Conservation (phyloP, 352 stramenopile genomes). For the Thalassiosira hispida region DNA sequence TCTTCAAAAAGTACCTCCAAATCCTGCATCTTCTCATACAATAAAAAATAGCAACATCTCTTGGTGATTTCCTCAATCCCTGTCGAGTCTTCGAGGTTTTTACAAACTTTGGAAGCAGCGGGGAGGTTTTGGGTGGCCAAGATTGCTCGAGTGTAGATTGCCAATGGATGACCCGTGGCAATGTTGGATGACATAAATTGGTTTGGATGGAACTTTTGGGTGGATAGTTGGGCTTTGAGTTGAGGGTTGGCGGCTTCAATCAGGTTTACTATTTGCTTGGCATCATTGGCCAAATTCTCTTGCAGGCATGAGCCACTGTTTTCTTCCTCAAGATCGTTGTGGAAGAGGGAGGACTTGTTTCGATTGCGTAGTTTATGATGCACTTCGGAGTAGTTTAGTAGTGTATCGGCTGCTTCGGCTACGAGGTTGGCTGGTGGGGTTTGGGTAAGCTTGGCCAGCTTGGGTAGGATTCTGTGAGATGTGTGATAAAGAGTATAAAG, state of each 20-base stretch:
- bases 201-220: slow-evolving; percentile 10
- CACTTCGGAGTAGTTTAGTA: slow-evolving; percentile 48
- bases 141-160: slow-evolving; percentile 24
- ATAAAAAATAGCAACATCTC: slow-evolving; percentile 34
- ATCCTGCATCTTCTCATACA: slow-evolving; percentile 50
- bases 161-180: slow-evolving; percentile 30
- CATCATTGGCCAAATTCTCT: slow-evolving; percentile 31
- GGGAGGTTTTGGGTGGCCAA: slow-evolving; percentile 13
- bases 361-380: slow-evolving; percentile 30
- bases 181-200: slow-evolving; percentile 14
- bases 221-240: slow-evolving; percentile 24
- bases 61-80: slow-evolving; percentile 17
- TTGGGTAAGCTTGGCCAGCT: slow-evolving; percentile 26
- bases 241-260: slow-evolving; percentile 38
- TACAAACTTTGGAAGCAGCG: slow-evolving; percentile 25
- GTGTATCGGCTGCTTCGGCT: slow-evolving; percentile 30
- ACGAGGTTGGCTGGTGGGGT: slow-evolving; percentile 34
- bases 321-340: slow-evolving; percentile 9
- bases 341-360: background rate
- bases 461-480: slow-evolving; percentile 27
- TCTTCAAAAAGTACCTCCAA: slow-evolving; percentile 40
- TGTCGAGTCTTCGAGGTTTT: slow-evolving; percentile 31
- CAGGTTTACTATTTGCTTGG: slow-evolving; percentile 25
- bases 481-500: no score
- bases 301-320: background rate